A percentile compares a stretch with the other conserved stretches of the same genome.
Conservation (phyloP, 148 eudicot genomes). For the Silene latifolia region DNA sequence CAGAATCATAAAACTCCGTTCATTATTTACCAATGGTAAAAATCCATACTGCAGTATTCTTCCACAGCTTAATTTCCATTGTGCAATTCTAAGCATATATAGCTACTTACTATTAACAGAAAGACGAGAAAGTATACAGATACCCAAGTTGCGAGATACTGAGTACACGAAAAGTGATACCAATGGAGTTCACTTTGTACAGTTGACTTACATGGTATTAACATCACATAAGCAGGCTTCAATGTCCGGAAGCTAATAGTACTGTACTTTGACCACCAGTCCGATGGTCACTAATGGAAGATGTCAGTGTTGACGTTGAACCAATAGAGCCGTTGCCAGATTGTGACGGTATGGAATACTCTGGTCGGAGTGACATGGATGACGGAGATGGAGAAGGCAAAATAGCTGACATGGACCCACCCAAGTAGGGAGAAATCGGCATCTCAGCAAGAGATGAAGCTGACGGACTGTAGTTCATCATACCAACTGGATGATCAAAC, state of each 20-base stretch:
- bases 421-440: slow-evolving; percentile 53
- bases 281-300: slow-evolving; percentile 33
- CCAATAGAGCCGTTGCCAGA: slow-evolving; percentile 37
- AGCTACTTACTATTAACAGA: slow-evolving; percentile 21
- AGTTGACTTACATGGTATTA: slow-evolving; percentile 28
- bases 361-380: slow-evolving; percentile 40
- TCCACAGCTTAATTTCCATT: slow-evolving; percentile 23
- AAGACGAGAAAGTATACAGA: slow-evolving; percentile 7
- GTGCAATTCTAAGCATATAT: slow-evolving; percentile 13
- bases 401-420: slow-evolving; percentile 26
- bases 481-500: slow-evolving; percentile 77
- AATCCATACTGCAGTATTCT: slow-evolving; percentile 19
- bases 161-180: slow-evolving; percentile 20
- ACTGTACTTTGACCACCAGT: slow-evolving; percentile 28
- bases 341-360: slow-evolving; percentile 31
- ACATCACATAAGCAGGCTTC: slow-evolving; percentile 3
- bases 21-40: slow-evolving; percentile 10
- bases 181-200: slow-evolving; percentile 26
- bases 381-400: slow-evolving; percentile 21
- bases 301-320: slow-evolving; percentile 34
- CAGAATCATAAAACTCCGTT: not conserved
- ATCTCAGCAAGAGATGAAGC: slow-evolving; percentile 61
- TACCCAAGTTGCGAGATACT: slow-evolving; percentile 11
- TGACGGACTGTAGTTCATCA: slow-evolving; percentile 58
- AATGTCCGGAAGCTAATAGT: slow-evolving; percentile 1